These are phyloP conservation scores for Barbarea vulgaris DNA, from an alignment of 345 rosid species.

Conservation along the genomic window DNA sequence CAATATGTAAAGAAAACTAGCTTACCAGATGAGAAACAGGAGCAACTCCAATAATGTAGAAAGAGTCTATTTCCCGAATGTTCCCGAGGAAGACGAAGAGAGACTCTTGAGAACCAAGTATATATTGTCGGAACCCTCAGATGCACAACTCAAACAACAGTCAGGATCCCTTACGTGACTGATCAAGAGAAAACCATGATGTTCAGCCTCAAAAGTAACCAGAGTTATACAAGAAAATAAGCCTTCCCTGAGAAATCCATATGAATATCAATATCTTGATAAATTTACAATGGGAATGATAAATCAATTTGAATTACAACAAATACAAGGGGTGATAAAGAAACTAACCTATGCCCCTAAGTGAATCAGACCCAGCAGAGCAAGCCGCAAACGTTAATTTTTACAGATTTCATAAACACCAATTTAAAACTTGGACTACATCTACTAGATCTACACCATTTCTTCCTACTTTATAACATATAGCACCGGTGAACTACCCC, in stretches of 20 bases:
- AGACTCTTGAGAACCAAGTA: neutral
- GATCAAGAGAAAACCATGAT: slow-evolving; percentile 19
- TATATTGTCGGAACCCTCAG: slow-evolving; percentile 6
- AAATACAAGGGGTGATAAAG: slow-evolving; percentile 25
- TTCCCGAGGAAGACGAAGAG: neutral
- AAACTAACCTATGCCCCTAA: slow-evolving; percentile 36
- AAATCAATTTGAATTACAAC: slow-evolving; percentile 27
- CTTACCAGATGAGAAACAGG: slow-evolving; percentile 7
- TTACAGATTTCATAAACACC: slow-evolving; percentile 34
- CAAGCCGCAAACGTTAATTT: slow-evolving; percentile 32
- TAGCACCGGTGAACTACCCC: slow-evolving; percentile 22
- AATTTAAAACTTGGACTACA: slow-evolving; percentile 31
- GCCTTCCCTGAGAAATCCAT: slow-evolving; percentile 5
- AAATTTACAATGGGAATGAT: slow-evolving; percentile 34
- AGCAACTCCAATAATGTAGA: slow-evolving; percentile 2
- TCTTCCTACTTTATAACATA: slow-evolving; percentile 34
- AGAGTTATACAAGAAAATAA: slow-evolving; percentile 16
- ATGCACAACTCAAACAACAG: slow-evolving; percentile 22
- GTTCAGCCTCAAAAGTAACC: slow-evolving; percentile 8
- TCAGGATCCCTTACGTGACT: neutral
- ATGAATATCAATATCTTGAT: slow-evolving; percentile 1
- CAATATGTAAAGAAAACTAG: neutral
- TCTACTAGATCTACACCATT: slow-evolving; percentile 33
- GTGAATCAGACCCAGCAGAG: slow-evolving; percentile 16
- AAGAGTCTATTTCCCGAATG: too few relatives aligned